Conservation (phyloP, 345 rosid species). For the Excoecaria agallocha region DNA sequence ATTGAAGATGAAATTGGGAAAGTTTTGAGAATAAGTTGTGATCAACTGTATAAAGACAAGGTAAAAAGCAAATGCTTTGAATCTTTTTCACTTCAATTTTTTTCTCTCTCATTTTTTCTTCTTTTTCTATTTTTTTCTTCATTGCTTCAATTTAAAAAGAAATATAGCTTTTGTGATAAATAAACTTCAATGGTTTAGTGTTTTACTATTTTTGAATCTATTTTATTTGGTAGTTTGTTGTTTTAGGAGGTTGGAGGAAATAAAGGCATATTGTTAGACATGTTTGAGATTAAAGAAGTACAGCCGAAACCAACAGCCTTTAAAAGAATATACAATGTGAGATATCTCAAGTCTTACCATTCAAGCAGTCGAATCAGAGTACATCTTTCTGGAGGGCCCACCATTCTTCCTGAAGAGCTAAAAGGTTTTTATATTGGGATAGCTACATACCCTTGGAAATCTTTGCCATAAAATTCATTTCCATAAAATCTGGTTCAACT, state of each 20-base stretch:
- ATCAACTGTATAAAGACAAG: too few relatives aligned
- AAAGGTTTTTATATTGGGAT: neutral
- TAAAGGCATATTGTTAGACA: neutral
- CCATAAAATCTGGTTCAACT: neutral
- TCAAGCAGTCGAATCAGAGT: neutral
- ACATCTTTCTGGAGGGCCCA: too few relatives aligned
- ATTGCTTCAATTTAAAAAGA: too few relatives aligned
- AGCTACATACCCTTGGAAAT: neutral
- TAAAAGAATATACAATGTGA: neutral
- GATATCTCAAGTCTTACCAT: neutral
- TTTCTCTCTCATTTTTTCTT: too few relatives aligned
- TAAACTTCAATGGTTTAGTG: too few relatives aligned
- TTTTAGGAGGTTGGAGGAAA: neutral
- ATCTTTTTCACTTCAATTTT: too few relatives aligned
- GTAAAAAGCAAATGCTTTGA: too few relatives aligned
- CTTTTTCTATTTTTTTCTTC: too few relatives aligned
- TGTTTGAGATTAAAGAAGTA: neutral
- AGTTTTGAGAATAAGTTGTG: too few relatives aligned
- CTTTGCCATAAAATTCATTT: neutral
- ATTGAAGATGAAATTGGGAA: too few relatives aligned
- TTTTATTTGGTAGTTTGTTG: neutral
- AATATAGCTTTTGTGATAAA: too few relatives aligned
- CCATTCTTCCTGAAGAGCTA: constrained; percentile 3
- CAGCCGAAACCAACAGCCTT: neutral
- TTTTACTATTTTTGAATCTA: neutral